Evolutionary conservation across 768 basidiomycete genomes (phyloP).

Genomic region (Collybia sp.): DNA sequence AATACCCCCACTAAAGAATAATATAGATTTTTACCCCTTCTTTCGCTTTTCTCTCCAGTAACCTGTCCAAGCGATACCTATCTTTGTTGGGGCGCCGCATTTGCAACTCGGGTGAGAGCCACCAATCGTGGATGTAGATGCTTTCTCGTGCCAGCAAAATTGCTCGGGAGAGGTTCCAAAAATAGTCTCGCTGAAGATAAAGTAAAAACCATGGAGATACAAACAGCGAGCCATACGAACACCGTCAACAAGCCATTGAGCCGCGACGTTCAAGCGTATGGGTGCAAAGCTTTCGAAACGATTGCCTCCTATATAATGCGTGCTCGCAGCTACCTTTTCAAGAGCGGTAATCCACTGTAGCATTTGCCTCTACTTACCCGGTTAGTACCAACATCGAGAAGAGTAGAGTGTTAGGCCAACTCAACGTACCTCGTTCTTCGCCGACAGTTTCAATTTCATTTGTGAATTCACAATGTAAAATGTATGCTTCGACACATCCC

Average conservation of each 20-base stretch:
- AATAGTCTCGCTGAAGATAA: conserved; percentile 81
- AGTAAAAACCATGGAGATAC: background rate
- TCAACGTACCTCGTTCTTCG: conserved; percentile 72
- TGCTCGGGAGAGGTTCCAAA: conserved; percentile 94
- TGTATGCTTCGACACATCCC: conserved; percentile 85
- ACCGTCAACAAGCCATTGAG: conserved; percentile 98
- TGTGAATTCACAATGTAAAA: conserved; percentile 94
- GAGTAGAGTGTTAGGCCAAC: background rate
- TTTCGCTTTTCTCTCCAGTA: conserved; percentile 87
- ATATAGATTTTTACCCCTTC: conserved; percentile 96
- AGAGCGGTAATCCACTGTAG: conserved; percentile 93
- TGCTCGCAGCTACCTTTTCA: conserved; percentile 71
- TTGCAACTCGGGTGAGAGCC: conserved; percentile 88
- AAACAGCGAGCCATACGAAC: conserved; percentile 38
- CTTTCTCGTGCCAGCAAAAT: conserved; percentile 82
- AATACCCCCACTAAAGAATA: conserved; percentile 75
- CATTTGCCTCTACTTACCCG: conserved; percentile 75
- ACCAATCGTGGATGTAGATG: conserved; percentile 99
- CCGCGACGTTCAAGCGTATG: conserved; percentile 86
- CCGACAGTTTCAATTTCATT: conserved; percentile 79
- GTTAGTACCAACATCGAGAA: background rate
- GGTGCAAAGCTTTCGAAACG: conserved; percentile 96
- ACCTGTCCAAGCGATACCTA: conserved; percentile 79
- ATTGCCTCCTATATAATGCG: conserved; percentile 76
- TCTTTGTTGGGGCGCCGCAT: conserved; percentile 82